Base-by-base conservation (phyloP, 1,284 basidiomycete species). In the Cronartium quercuum region DNA sequence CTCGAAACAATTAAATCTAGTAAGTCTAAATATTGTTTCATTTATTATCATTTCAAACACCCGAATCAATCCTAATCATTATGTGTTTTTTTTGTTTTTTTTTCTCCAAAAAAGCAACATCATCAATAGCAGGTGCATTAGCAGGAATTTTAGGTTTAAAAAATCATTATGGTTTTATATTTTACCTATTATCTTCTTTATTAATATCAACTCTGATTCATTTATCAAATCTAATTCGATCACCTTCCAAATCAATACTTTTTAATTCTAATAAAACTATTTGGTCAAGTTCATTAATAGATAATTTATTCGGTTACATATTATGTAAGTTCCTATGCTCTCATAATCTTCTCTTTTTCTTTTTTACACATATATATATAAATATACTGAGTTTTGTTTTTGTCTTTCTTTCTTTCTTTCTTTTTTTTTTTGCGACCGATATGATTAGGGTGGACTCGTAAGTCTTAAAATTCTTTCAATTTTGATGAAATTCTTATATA, bases 381-480 rank as follows among this genome's bases (percentile, higher is more conserved):
- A 58, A 4, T 47, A 12, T 47, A 58, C 21, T 21, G 24, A 18
- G 13, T 61, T 13, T 29, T 29, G 2, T 24, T 37, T 37, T 61
- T 37, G 2, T 6, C 35, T 12, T 34, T 18, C 15, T 61, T 35
- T 55, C 37, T 4, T 29, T 34, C 4, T 1, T 37, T 12, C 29
- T 61, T 38, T 34, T 35, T 6, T 9, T 34, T 61, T 7, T 61
- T 18, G 18, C 15, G n/a, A n/a, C n/a, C n/a, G n/a, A n/a, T n/a
- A n/a, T n/a, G n/a, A n/a, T n/a, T n/a, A 61, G 60, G 60, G 29
- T 61, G 60, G 60, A 61, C 60, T 34, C 18, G 60, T 61, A 34
- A 61, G 60, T 61, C 6, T 5, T 34, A 4, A 29, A 24, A 4
- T 34, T 35, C 9, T 12, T 61, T 35, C 15, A 10, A 1, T 29